Percentiles rank a stretch among this genome's conserved stretches.
Conservation (phyloP, 768 basidiomycete genomes). For the Scleroderma citrinum region DNA sequence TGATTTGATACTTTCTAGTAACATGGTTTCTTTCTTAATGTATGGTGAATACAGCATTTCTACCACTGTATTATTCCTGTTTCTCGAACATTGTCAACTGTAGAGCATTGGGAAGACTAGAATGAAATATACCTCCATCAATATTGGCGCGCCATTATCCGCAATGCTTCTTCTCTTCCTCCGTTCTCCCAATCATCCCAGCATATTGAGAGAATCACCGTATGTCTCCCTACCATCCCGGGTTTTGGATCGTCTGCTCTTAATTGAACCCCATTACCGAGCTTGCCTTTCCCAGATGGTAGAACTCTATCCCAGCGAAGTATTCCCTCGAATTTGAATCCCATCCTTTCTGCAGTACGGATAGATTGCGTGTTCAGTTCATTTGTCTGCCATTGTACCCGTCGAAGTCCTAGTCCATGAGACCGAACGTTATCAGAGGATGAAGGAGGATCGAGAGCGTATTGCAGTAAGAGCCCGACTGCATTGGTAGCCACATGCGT, state of each 20-base stretch:
- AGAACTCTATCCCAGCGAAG: constrained; percentile 52
- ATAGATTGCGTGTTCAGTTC: constrained; percentile 43
- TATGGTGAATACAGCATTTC: no score
- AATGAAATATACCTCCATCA: no score
- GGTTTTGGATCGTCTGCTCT: constrained; percentile 26
- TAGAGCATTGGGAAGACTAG: no score
- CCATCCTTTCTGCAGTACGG: constrained; percentile 49
- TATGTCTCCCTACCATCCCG: constrained; percentile 31
- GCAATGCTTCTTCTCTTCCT: constrained; percentile 2
- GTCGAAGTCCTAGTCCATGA: constrained; percentile 48
- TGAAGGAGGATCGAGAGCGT: constrained; percentile 35
- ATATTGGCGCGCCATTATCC: constrained; percentile 2
- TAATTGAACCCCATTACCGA: constrained; percentile 28
- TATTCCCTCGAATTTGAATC: constrained; percentile 50
- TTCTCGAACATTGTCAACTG: no score
- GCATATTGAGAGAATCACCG: constrained; percentile 33
- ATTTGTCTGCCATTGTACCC: constrained; percentile 59
- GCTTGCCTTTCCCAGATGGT: constrained; percentile 30
- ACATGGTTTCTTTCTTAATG: no score
- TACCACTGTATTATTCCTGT: no score
- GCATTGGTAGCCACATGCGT: constrained; percentile 59
- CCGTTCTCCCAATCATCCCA: constrained; percentile 33
- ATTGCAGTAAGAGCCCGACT: constrained; percentile 44
- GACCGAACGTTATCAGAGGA: constrained; percentile 5
- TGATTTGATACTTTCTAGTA: no score